Evolutionary conservation across 345 rosid species (phyloP), one percentile per base, ranked within the genome.

Genomic region (Aquilaria yunnanensis): DNA sequence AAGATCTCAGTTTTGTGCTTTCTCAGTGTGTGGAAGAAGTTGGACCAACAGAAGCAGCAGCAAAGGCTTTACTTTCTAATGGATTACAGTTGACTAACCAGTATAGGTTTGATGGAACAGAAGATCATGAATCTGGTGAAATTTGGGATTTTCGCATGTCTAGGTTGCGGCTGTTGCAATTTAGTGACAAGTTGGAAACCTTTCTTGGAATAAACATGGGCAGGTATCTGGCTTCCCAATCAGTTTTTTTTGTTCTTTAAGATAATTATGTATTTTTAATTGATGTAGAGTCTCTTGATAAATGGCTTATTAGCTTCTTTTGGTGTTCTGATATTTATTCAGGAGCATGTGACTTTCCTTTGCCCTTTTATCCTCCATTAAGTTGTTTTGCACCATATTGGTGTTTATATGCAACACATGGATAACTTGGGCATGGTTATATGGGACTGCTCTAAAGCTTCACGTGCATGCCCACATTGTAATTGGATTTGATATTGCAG

Each of bases 191-290:
- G 69, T 75, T 94, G 63, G 99, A 94, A 84, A 88, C 97, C 50
- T 94, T 71, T 78, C 67, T 88, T 78, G 99, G 99, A 62, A 85
- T 94, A 75, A 94, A 85, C 84, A 90, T 90, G 99, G 96, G 99
- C 85, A 90, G 99, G 99, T 88, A 88, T 65, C 51, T 50, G 66
- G 54, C 56, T 74, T 61, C 62, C 56, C 54, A 46, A 34, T 56
- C 23, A 23, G 23, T 59, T 56, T 10, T 46, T 47, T 55, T 16
- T 30, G 12, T 29, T 11, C 8, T 11, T 54, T 6, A 6, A 52
- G 29, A 14, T 52, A 52, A 54, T 3, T 2, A 30, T 54, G 10
- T 6, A 54, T 14, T 9, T 54, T 31, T 55, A 37, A 2, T 10
- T 30, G 43, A 55, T 6, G 11, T 6, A 29, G 59, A 55, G 12